These are phyloP conservation scores for Phytophthora colocasiae DNA, from an alignment of 352 stramenopile genomes.

Conservation along the genomic window DNA sequence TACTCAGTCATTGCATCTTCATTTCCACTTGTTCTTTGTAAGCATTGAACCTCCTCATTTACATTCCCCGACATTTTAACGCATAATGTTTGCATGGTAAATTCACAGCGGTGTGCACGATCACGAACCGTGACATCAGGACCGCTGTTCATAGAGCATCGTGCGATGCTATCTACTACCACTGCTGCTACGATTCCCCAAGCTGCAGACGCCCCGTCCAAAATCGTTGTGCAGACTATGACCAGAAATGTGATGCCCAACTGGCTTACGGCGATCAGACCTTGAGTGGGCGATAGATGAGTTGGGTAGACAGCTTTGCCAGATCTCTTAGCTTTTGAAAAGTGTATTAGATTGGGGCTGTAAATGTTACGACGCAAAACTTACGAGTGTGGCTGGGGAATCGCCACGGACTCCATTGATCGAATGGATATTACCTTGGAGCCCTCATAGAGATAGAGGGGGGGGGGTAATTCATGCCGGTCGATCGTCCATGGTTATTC, in stretches of 20 bases:
- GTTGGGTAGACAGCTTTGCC: not conserved
- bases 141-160: not conserved
- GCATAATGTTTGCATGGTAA: not conserved
- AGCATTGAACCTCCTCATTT: not conserved
- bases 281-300: not conserved
- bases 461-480: no score
- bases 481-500: not conserved
- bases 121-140: not conserved
- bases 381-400: not conserved
- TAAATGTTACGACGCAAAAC: not conserved
- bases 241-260: not conserved
- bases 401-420: not conserved
- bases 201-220: conserved; percentile 18
- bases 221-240: conserved; percentile 8
- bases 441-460: not conserved
- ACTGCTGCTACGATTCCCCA: conserved; percentile 10
- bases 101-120: not conserved
- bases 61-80: not conserved
- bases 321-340: not conserved
- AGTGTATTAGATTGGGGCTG: not conserved
- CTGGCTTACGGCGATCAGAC: not conserved
- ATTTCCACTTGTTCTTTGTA: not conserved
- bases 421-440: not conserved
- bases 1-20: not conserved
- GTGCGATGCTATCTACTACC: conserved; percentile 1